Conservation (phyloP, 2,329 filamentous ascomycete genomes). For the Dryadomyces quercivorus region DNA sequence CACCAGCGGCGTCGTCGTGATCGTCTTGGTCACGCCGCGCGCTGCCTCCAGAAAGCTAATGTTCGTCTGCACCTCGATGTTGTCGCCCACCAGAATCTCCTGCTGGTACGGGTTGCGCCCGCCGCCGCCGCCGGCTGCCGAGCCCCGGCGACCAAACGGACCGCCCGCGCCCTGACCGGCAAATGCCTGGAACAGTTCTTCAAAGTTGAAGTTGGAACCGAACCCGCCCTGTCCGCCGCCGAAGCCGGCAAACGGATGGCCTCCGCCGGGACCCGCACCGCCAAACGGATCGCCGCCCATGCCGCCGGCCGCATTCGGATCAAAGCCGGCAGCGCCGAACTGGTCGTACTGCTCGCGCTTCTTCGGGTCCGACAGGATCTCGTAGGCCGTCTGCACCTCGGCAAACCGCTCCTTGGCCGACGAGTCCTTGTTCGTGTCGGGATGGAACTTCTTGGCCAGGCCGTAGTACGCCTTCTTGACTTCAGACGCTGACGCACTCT, state of each 20-base stretch:
- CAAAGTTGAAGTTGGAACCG: conserved; percentile 80
- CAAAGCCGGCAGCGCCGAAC: conserved; percentile 79
- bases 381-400: conserved; percentile 88
- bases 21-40: conserved; percentile 80
- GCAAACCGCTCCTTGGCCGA: conserved; percentile 90
- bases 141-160: conserved; percentile 26
- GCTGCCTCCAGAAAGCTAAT: conserved; percentile 96
- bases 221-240: conserved; percentile 50
- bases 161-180: conserved; percentile 45
- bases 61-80: conserved; percentile 86
- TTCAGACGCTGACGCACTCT: conserved; percentile 66
- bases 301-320: conserved; percentile 57
- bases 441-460: conserved; percentile 93
- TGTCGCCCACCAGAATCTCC: conserved; percentile 81
- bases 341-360: conserved; percentile 90
- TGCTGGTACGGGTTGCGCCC: conserved; percentile 56
- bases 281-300: conserved; percentile 42
- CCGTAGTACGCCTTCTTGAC: conserved; percentile 99
- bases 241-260: conserved; percentile 49
- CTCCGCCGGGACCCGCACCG: conserved; percentile 39
- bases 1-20: conserved; percentile 70
- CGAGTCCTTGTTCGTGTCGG: conserved; percentile 93
- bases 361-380: conserved; percentile 81
- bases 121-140: conserved; percentile 24
- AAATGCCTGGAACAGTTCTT: conserved; percentile 88